phyloP scores from a whole-genome alignment of 495 filamentous ascomycete species.

The Penicillium salamii region DNA sequence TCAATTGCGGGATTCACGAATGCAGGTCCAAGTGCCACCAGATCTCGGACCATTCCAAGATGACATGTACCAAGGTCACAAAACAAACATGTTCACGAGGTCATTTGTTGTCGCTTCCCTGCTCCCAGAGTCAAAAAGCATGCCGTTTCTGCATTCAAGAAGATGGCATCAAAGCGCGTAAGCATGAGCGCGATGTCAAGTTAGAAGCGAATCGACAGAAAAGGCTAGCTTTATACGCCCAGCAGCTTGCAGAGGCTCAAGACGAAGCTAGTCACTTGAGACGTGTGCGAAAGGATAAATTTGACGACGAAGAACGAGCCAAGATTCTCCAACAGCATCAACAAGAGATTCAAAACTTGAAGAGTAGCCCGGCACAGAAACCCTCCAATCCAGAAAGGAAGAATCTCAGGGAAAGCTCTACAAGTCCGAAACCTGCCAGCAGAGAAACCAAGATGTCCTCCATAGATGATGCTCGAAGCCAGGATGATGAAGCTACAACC shows the following conservation, averaged over 20 bases:
- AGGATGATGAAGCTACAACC: no score
- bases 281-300: constrained; percentile 43
- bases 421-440: no score
- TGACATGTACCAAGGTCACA: constrained; percentile 50
- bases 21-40: constrained; percentile 66
- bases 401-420: no score
- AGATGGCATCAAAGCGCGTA: constrained; percentile 32
- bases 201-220: constrained; percentile 51
- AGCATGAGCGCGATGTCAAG: constrained; percentile 48
- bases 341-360: constrained; percentile 33
- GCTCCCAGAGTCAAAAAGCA: constrained; percentile 21
- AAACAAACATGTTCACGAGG: constrained; percentile 47
- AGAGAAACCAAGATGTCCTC: no score
- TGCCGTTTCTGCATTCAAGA: constrained; percentile 47
- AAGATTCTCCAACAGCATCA: constrained; percentile 44
- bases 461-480: background rate
- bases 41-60: constrained; percentile 62
- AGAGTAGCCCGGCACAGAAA: background rate
- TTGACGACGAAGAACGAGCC: constrained; percentile 42
- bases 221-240: constrained; percentile 48
- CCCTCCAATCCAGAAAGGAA: background rate
- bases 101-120: constrained; percentile 46
- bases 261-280: constrained; percentile 55
- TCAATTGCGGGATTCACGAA: constrained; percentile 61
- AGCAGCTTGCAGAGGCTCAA: constrained; percentile 51